phyloP scores from a whole-genome alignment of 2,329 filamentous ascomycete species.

The Nannizzia gypsea region DNA sequence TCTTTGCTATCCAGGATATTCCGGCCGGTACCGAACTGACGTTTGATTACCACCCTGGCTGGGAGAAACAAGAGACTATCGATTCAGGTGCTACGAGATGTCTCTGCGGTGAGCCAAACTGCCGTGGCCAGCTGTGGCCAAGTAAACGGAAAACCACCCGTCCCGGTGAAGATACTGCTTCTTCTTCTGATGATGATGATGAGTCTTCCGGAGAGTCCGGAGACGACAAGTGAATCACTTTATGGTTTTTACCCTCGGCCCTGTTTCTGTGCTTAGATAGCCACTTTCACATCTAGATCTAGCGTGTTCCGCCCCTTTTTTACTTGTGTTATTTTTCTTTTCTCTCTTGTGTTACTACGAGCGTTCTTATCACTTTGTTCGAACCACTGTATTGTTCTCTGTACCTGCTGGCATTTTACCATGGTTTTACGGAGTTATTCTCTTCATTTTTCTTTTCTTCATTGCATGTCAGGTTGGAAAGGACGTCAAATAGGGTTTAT shows the following conservation, averaged over 20 bases:
- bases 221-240: background rate
- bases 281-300: too few relatives aligned
- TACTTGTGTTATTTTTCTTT: too few relatives aligned
- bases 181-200: background rate
- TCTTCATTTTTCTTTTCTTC: background rate
- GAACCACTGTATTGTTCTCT: background rate
- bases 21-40: constrained; percentile 33
- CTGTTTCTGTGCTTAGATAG: too few relatives aligned
- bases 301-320: too few relatives aligned
- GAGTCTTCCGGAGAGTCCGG: background rate
- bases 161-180: background rate
- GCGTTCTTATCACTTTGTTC: too few relatives aligned
- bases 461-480: background rate
- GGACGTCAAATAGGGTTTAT: background rate
- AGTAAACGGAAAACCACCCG: background rate
- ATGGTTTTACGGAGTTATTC: background rate
- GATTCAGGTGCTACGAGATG: constrained; percentile 33
- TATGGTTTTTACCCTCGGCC: background rate
- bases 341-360: too few relatives aligned
- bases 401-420: background rate
- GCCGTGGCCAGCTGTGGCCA: constrained; percentile 35
- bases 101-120: constrained; percentile 34
- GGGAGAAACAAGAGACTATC: constrained; percentile 7
- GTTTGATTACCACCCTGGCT: constrained; percentile 35
- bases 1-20: constrained; percentile 36